Evolutionary conservation across 2,329 filamentous ascomycete genomes (phyloP).

Genomic region (Cladosporium halotolerans): DNA sequence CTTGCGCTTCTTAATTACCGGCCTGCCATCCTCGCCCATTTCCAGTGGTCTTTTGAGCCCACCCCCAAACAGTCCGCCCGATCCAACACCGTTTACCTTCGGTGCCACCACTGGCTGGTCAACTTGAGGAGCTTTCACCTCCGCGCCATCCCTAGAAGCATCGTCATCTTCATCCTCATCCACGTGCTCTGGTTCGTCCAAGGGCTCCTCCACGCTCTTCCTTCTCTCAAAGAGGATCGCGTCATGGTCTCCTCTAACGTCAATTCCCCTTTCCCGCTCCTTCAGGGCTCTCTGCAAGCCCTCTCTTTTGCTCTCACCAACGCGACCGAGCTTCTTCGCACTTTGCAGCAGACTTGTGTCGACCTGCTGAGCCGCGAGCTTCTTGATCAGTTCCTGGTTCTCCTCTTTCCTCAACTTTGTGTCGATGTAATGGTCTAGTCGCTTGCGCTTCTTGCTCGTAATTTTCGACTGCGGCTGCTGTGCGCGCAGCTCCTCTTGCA

Average conservation of each 20-base stretch:
- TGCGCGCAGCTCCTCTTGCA: slow-evolving; percentile 50
- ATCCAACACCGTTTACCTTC: not conserved
- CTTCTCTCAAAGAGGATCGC: slow-evolving; percentile 48
- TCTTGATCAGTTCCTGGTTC: slow-evolving; percentile 74
- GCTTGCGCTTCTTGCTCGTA: slow-evolving; percentile 60
- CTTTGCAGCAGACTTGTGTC: slow-evolving; percentile 78
- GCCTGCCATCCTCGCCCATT: slow-evolving; percentile 69
- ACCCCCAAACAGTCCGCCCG: slow-evolving; percentile 50
- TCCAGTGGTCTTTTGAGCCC: slow-evolving; percentile 85
- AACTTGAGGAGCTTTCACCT: not conserved
- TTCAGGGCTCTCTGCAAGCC: slow-evolving; percentile 56
- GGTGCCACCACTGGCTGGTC: not conserved
- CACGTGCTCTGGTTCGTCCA: not conserved
- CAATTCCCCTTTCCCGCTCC: slow-evolving; percentile 59
- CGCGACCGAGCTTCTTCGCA: slow-evolving; percentile 68
- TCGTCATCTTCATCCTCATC: not conserved
- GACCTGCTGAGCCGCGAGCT: slow-evolving; percentile 69
- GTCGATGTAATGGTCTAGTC: slow-evolving; percentile 68
- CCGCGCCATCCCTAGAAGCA: not conserved
- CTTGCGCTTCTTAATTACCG: slow-evolving; percentile 76
- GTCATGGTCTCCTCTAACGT: slow-evolving; percentile 47
- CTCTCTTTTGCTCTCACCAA: slow-evolving; percentile 65
- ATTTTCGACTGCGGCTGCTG: slow-evolving; percentile 51
- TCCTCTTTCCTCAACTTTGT: slow-evolving; percentile 94
- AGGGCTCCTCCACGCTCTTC: slow-evolving; percentile 18